Evolutionary conservation across 495 filamentous ascomycete species (phyloP).

Genomic region (Penicilliopsis zonata): DNA sequence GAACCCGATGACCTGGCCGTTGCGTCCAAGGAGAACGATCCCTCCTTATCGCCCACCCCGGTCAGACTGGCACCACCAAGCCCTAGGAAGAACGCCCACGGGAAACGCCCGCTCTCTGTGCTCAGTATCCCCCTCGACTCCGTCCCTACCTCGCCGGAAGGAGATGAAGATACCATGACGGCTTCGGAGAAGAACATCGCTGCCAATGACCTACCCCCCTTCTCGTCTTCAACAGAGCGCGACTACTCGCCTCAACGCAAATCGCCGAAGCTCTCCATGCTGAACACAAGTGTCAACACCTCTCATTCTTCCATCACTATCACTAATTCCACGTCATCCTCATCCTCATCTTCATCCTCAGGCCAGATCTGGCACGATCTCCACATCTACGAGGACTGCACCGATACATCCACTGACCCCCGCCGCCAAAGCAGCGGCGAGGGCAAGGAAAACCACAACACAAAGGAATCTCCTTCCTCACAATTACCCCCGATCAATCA

Average conservation of each 20-base stretch:
- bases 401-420: slow-evolving; percentile 8
- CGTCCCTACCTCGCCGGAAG: slow-evolving; percentile 12
- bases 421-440: slow-evolving; percentile 14
- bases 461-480: too few relatives aligned
- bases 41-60: slow-evolving; percentile 28
- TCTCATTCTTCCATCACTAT: too few relatives aligned
- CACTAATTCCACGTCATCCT: too few relatives aligned
- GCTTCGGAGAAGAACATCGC: slow-evolving; percentile 32
- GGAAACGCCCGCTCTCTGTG: slow-evolving; percentile 32
- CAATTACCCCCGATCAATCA: not conserved
- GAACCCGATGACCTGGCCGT: slow-evolving; percentile 19
- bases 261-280: slow-evolving; percentile 19
- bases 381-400: slow-evolving; percentile 27
- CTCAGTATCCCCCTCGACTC: slow-evolving; percentile 17
- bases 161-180: slow-evolving; percentile 12
- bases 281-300: slow-evolving; percentile 12
- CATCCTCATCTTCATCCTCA: slow-evolving; percentile 6
- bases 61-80: slow-evolving; percentile 16
- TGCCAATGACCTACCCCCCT: slow-evolving; percentile 15
- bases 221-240: slow-evolving; percentile 3
- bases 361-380: slow-evolving; percentile 19
- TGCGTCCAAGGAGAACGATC: slow-evolving; percentile 39
- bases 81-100: slow-evolving; percentile 22
- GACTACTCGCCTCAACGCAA: slow-evolving; percentile 13
- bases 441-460: slow-evolving; percentile 25